Conservation (phyloP, 2,329 filamentous ascomycete genomes). For the Fusarium nematophilum region DNA sequence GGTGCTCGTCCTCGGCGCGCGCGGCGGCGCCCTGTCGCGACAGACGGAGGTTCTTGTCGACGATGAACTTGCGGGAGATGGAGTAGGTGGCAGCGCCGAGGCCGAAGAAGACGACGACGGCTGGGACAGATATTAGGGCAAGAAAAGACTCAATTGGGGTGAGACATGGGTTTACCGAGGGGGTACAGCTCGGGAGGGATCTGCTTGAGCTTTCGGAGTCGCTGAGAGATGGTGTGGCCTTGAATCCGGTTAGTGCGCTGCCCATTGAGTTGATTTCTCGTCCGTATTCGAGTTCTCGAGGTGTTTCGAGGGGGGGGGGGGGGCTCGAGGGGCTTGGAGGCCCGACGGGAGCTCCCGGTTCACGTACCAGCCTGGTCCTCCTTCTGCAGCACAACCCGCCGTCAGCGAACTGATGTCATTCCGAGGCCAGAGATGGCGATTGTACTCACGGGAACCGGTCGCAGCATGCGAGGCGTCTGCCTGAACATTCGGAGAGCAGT, state of each 20-base stretch:
- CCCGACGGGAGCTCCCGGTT: slow-evolving; percentile 22
- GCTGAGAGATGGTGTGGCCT: slow-evolving; percentile 98
- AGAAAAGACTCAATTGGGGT: slow-evolving; percentile 30
- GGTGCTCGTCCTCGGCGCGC: slow-evolving; percentile 51
- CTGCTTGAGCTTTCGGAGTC: slow-evolving; percentile 87
- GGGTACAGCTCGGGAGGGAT: slow-evolving; percentile 95
- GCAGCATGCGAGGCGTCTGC: slow-evolving; percentile 74
- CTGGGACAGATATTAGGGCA: slow-evolving; percentile 58
- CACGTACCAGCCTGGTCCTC: slow-evolving; percentile 76
- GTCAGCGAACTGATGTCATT: slow-evolving; percentile 42
- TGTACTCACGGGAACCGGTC: slow-evolving; percentile 75
- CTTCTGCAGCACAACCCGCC: slow-evolving; percentile 58
- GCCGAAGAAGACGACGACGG: slow-evolving; percentile 88
- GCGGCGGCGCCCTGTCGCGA: slow-evolving; percentile 71
- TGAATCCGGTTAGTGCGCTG: slow-evolving; percentile 39
- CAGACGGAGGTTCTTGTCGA: slow-evolving; percentile 94
- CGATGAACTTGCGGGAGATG: slow-evolving; percentile 80
- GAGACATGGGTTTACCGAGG: slow-evolving; percentile 72
- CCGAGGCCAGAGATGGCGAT: slow-evolving; percentile 35
- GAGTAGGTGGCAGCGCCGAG: slow-evolving; percentile 86
- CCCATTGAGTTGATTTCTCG: slow-evolving; percentile 30
- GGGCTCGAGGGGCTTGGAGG: no score
- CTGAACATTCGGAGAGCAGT: slow-evolving; percentile 74
- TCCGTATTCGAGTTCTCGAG: slow-evolving; percentile 22
- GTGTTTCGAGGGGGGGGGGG: no score